A percentile compares a stretch with the other conserved stretches of the same genome.
phyloP scores from a whole-genome alignment of 768 basidiomycete genomes.

The Mycena amicta region DNA sequence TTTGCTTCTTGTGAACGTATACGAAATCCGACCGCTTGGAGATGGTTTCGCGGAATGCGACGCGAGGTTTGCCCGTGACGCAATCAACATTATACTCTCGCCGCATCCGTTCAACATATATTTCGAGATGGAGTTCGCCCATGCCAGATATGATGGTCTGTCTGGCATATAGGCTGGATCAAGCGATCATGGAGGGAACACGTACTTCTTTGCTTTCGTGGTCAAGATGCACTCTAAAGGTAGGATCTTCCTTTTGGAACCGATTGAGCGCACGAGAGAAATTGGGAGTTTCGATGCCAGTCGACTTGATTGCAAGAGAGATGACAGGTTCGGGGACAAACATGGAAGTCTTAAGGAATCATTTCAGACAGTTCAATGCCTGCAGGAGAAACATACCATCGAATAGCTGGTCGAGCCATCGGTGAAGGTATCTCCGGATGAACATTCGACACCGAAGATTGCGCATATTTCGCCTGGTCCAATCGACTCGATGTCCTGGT shows the following conservation, averaged over 20 bases:
- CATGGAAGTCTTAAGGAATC: constrained; percentile 80
- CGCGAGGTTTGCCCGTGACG: constrained; percentile 91
- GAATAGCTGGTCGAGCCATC: constrained; percentile 88
- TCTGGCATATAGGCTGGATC: too few species aligned
- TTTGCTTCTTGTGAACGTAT: constrained; percentile 98
- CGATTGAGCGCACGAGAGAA: constrained; percentile 96
- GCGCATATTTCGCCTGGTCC: constrained; percentile 99
- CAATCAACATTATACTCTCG: constrained; percentile 96
- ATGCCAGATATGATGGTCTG: constrained; percentile 99
- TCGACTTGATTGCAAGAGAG: constrained; percentile 90
- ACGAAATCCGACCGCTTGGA: constrained; percentile 79
- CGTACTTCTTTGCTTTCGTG: constrained; percentile 88
- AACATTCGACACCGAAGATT: constrained; percentile 98
- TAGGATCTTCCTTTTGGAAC: constrained; percentile 99
- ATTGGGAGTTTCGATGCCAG: constrained; percentile 91
- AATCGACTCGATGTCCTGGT: constrained; percentile 86
- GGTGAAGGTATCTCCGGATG: constrained; percentile 96
- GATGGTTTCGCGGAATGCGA: constrained; percentile 96
- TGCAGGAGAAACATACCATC: constrained; percentile 59
- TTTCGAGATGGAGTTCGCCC: constrained; percentile 98
- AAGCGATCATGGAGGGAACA: not conserved
- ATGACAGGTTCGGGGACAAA: constrained; percentile 98
- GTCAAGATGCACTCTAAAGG: constrained; percentile 97
- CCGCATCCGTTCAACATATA: constrained; percentile 98
- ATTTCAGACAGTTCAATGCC: constrained; percentile 23